Conservation (phyloP, 495 filamentous ascomycete species). For the Aspergillus haitiensis region DNA sequence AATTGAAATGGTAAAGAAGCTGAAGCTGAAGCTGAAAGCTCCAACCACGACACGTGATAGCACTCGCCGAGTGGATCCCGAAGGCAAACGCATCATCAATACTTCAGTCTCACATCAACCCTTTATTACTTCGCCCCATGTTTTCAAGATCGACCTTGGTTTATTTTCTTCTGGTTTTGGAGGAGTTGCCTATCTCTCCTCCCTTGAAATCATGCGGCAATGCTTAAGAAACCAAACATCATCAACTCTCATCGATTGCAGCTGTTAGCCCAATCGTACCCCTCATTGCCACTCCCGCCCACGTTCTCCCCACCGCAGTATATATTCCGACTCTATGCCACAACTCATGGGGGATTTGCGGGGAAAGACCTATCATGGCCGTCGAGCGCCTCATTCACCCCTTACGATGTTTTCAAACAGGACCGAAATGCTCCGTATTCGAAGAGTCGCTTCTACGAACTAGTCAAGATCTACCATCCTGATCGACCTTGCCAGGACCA, state of each 20-base stretch:
- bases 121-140: not conserved
- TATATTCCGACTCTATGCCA: conserved; percentile 34
- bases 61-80: no score
- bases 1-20: conserved; percentile 1
- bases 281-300: conserved; percentile 23
- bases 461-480: conserved; percentile 95
- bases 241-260: conserved; percentile 30
- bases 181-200: conserved; percentile 19
- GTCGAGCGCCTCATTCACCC: conserved; percentile 54
- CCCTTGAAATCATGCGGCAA: conserved; percentile 41
- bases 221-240: conserved; percentile 38
- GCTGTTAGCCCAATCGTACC: conserved; percentile 30
- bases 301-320: conserved; percentile 1
- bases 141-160: not conserved
- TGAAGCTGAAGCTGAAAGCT: conserved; percentile 8
- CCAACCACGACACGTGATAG: not conserved
- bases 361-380: conserved; percentile 41
- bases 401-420: conserved; percentile 83
- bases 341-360: conserved; percentile 25
- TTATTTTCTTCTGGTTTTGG: not conserved
- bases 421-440: conserved; percentile 66
- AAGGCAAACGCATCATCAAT: not conserved
- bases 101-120: not conserved
- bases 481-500: conserved; percentile 63
- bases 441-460: conserved; percentile 79